Evolutionary conservation across 2,329 filamentous ascomycete species (phyloP).

Genomic region (Epichloe sp.): DNA sequence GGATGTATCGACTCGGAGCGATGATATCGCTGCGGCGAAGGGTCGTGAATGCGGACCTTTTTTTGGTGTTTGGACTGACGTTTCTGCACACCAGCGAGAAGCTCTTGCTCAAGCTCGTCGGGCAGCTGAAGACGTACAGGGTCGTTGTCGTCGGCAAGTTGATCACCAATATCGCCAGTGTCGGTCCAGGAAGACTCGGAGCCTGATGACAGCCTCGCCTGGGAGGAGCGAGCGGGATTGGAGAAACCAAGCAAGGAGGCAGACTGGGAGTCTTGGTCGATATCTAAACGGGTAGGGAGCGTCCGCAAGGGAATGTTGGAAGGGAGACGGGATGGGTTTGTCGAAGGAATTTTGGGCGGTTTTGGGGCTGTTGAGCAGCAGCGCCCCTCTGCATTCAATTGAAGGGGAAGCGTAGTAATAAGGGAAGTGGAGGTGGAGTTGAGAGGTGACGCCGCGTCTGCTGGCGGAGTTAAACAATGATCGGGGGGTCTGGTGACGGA

Average conservation of each 20-base stretch:
- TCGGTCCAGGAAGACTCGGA: constrained; percentile 78
- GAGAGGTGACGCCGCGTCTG: constrained; percentile 9
- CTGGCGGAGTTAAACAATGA: constrained; percentile 14
- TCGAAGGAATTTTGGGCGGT: constrained; percentile 74
- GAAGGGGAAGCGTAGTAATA: constrained; percentile 22
- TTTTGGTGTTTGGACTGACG: constrained; percentile 34
- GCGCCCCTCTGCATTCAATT: constrained; percentile 46
- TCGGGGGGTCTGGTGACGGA: constrained; percentile 17
- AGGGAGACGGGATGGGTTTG: constrained; percentile 53
- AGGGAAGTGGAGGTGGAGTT: constrained; percentile 12
- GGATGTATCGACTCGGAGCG: constrained; percentile 25
- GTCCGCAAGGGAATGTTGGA: constrained; percentile 83
- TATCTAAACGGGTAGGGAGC: constrained; percentile 34
- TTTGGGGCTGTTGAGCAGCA: constrained; percentile 65
- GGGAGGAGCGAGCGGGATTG: constrained; percentile 27
- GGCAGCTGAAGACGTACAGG: constrained; percentile 60
- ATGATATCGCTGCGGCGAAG: constrained; percentile 27
- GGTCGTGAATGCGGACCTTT: constrained; percentile 60
- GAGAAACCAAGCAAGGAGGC: constrained; percentile 21
- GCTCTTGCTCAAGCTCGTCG: constrained; percentile 50
- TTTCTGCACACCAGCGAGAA: constrained; percentile 36
- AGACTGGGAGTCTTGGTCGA: constrained; percentile 27
- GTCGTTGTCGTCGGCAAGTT: constrained; percentile 72
- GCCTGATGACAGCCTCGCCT: constrained; percentile 36
- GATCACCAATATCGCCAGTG: constrained; percentile 88